These are phyloP conservation scores for Diddensiella santjacobensis DNA, from an alignment of 805 yeast species.

Conservation along the genomic window DNA sequence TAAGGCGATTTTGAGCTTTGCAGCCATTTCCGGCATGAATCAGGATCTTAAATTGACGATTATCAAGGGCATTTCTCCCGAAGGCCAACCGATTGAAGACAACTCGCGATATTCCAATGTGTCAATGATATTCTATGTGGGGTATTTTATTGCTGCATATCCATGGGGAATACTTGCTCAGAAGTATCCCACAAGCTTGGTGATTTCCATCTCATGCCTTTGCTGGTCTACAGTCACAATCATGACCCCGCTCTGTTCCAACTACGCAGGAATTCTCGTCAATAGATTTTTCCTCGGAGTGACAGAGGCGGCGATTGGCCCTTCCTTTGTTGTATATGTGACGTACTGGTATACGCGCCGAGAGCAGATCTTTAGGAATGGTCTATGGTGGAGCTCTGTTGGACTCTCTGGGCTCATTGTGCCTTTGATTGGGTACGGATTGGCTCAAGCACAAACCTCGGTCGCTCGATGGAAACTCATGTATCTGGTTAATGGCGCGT, in stretches of 20 bases:
- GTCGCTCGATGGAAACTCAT: slow-evolving; percentile 46
- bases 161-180: slow-evolving; percentile 41
- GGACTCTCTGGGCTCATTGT: slow-evolving; percentile 38
- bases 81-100: neutral
- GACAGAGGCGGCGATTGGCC: slow-evolving; percentile 51
- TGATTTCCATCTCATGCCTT: slow-evolving; percentile 21
- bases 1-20: neutral
- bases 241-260: slow-evolving; percentile 43
- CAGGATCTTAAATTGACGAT: neutral
- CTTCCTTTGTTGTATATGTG: slow-evolving; percentile 53
- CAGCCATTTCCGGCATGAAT: neutral
- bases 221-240: slow-evolving; percentile 35
- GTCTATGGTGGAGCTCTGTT: slow-evolving; percentile 34
- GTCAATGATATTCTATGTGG: slow-evolving; percentile 27
- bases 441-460: slow-evolving; percentile 42
- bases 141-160: slow-evolving; percentile 44
- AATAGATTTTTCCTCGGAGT: slow-evolving; percentile 50
- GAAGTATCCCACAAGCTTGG: slow-evolving; percentile 18
- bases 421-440: slow-evolving; percentile 41
- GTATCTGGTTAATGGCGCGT: slow-evolving; percentile 45
- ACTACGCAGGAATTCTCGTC: slow-evolving; percentile 44
- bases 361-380: slow-evolving; percentile 43
- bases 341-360: slow-evolving; percentile 51
- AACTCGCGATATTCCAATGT: neutral
- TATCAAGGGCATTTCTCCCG: neutral